Evolutionary conservation across 495 filamentous ascomycete species (phyloP), one percentile per base, ranked within the genome.

Genomic region (Neurospora terricola): DNA sequence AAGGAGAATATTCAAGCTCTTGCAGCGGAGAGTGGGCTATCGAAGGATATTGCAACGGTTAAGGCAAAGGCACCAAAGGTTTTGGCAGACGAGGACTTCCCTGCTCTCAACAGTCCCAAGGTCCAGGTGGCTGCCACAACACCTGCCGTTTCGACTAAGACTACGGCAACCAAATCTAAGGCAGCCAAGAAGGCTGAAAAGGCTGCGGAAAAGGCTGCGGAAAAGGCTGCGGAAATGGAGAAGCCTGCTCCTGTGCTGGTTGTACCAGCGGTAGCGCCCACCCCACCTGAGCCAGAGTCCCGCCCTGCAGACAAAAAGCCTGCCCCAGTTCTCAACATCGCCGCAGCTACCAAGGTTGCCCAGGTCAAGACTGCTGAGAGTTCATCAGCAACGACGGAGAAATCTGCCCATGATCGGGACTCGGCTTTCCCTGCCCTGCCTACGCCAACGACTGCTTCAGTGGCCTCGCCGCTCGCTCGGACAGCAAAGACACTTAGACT

Each of bases 401-500:
- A 81, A 69, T 75, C 75, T 8, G 59, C 76, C 34, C 42, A 77
- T 11, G 82, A 83, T n/a, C 77, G 77, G 36, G 78, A 82, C 45
- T 79, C 84, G 39, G 75, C 80, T n/a, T 83, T 87, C 45, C 83
- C 86, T 27, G 81, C 88, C 18, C 79, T 86, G 23, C 88, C 88
- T 27, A 87, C 89, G 21, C 83, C 84, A 11, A 82, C 85, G 34
- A 83, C 83, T 0, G 79, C 83, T 42, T 83, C 84, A 1, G 77
- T 85, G 1, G 81, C 86, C 5, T 87, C 86, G 43, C 85, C 84
- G 2, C 21, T 85, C 2, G 70, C 82, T 30, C 81, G 85, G 45
- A 76, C 76, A 0, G 83, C 87, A 0, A 88, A 88, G 76, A 88
- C 92, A 3, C 83, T 96, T 12, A 86, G 93, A 34, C 86, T 96